Percentiles rank a stretch among this genome's conserved stretches.
Evolutionary conservation across 345 rosid genomes (phyloP).

Genomic region (Schrenkiella parvula): DNA sequence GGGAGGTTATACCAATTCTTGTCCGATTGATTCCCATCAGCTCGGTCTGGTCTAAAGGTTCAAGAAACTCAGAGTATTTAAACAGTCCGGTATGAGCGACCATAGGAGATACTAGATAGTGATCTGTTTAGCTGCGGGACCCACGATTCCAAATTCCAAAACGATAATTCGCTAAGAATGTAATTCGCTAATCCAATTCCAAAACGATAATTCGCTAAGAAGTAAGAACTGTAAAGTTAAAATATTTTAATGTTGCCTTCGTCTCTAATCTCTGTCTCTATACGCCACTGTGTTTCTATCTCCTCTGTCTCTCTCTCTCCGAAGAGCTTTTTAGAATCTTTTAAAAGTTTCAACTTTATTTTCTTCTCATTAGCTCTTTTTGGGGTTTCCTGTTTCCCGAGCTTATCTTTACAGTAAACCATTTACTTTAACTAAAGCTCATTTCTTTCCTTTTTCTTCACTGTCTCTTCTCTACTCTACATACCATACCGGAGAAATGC

Average conservation of each 20-base stretch:
- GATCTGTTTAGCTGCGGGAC: not conserved
- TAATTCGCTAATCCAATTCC: conserved; percentile 30
- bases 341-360: not conserved
- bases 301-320: not conserved
- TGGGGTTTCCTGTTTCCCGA: conserved; percentile 18
- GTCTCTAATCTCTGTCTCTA: conserved; percentile 33
- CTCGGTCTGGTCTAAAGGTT: not conserved
- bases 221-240: not conserved
- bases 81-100: not conserved
- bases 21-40: not conserved
- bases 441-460: not conserved
- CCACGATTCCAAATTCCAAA: conserved; percentile 23
- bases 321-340: conserved; percentile 26
- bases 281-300: conserved; percentile 13
- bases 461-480: conserved; percentile 20
- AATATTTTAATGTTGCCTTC: conserved; percentile 23
- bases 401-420: conserved; percentile 18
- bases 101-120: not conserved
- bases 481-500: not conserved
- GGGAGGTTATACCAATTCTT: not conserved
- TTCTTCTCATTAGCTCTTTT: conserved; percentile 13
- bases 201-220: conserved; percentile 17
- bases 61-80: not conserved
- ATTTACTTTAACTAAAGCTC: conserved; percentile 23
- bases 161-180: conserved; percentile 17